Evolutionary conservation across 805 yeast genomes (phyloP), one percentile per base, ranked within the genome.

Genomic region (Ogataea methanolica): DNA sequence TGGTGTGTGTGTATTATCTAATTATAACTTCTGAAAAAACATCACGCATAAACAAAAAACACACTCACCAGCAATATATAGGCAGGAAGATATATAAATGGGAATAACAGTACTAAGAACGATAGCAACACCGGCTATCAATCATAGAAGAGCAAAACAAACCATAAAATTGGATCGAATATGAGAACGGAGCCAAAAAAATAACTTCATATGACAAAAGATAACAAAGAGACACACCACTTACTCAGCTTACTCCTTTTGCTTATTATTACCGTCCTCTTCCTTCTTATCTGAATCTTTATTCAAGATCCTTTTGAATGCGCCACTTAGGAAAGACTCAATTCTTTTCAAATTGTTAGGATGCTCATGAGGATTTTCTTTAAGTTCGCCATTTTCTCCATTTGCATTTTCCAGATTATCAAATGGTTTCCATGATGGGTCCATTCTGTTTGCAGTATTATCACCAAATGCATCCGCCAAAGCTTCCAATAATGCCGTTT

Each of bases 381-480:
- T 45, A 9, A 26, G 16, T 5, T 21, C 36, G 9, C 29, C 47
- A 33, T 33, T 44, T 33, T 16, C 33, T 7, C 23, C 45, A 15
- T 49, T 52, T n/a, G 48, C 9, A 9, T 26, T 26, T 6, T 26
- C 45, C 2, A 54, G 45, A 19, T 54, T 52, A n/a, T 63, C 67
- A 39, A 67, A 52, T 16, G 71, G 70, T 50, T 65, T 65, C 74
- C 73, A 69, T 31, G 67, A 56, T 23, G 80, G 79, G 59, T 80
- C 82, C 12, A 83, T 72, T 53, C 95, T 73, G 56, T 78, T 85
- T 3, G 99, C 99, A 22, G 74, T 76, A 39, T 73, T 73, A 65
- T 94, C 99, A 49, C 86, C 80, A 42, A 85, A 78, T 2, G 96
- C 85, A 61, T 90, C 97, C 1, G 99, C 99, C 53, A 94, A 75